phyloP scores from a whole-genome alignment of 2,329 filamentous ascomycete species.

The Scedosporium aurantiacum region DNA sequence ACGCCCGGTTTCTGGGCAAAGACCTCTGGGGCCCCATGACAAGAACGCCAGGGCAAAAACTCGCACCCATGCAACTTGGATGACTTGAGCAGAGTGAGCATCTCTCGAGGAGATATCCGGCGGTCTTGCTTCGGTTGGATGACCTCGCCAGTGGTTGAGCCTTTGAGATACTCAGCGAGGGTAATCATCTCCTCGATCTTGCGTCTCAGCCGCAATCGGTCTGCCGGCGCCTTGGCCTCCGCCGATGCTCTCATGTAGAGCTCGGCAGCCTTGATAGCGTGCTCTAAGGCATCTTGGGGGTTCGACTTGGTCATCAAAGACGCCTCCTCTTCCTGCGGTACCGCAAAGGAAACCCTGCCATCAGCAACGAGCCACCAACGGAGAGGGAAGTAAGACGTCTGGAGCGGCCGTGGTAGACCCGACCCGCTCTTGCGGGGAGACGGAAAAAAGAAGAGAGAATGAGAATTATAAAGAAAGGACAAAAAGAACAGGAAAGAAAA shows the following conservation, averaged over 20 bases:
- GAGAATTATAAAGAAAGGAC: neutral
- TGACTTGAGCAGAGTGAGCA: conserved; percentile 64
- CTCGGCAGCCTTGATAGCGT: conserved; percentile 69
- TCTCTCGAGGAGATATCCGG: conserved; percentile 55
- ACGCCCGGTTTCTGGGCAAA: conserved; percentile 46
- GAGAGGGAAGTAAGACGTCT: neutral
- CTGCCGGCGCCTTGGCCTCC: conserved; percentile 45
- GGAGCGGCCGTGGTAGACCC: neutral
- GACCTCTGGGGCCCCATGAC: conserved; percentile 44
- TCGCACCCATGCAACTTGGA: conserved; percentile 72
- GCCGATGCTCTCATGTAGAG: conserved; percentile 67
- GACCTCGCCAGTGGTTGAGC: conserved; percentile 16
- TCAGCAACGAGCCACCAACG: neutral
- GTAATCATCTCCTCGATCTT: conserved; percentile 62
- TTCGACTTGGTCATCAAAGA: conserved; percentile 22
- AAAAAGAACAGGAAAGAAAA: neutral
- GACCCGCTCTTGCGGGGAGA: neutral
- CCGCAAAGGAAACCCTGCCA: neutral
- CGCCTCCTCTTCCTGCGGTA: conserved; percentile 23
- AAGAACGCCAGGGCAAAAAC: conserved; percentile 75
- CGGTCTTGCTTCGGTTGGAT: conserved; percentile 34
- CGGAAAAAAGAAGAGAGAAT: neutral
- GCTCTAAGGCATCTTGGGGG: conserved; percentile 52
- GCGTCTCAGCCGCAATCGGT: conserved; percentile 54
- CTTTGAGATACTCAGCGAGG: conserved; percentile 67